A percentile compares a stretch with the other conserved stretches of the same genome.
These are phyloP conservation scores for Starmerella tilneyi DNA, from an alignment of 805 yeast species.

Conservation along the genomic window DNA sequence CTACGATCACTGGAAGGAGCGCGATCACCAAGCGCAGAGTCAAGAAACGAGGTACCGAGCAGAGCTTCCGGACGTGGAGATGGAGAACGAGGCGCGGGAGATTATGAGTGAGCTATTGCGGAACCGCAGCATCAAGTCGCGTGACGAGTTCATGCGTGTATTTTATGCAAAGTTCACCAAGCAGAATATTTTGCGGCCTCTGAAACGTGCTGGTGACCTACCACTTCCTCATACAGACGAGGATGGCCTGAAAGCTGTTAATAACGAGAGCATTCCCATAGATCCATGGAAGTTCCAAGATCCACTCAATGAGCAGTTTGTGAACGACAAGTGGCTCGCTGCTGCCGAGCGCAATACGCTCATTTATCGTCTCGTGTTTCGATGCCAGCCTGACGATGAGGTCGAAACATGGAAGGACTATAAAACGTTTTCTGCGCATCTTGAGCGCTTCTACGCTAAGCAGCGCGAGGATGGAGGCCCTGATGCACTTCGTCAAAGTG, in stretches of 20 bases:
- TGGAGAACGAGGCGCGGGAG: slow-evolving; percentile 26
- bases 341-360: slow-evolving; percentile 77
- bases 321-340: slow-evolving; percentile 68
- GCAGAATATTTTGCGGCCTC: slow-evolving; percentile 19
- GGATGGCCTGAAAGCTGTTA: slow-evolving; percentile 23
- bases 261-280: slow-evolving; percentile 39
- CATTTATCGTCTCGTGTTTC: slow-evolving; percentile 74
- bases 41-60: slow-evolving; percentile 5
- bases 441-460: slow-evolving; percentile 32
- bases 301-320: slow-evolving; percentile 73
- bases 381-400: slow-evolving; percentile 87
- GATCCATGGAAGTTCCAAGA: slow-evolving; percentile 87
- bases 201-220: slow-evolving; percentile 16
- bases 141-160: slow-evolving; percentile 28
- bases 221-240: slow-evolving; percentile 24
- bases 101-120: slow-evolving; percentile 19
- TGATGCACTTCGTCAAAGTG: slow-evolving; percentile 20
- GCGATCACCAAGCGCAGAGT: slow-evolving; percentile 31
- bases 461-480: slow-evolving; percentile 52
- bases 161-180: slow-evolving; percentile 24
- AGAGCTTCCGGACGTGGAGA: slow-evolving; percentile 24
- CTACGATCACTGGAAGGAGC: slow-evolving; percentile 47
- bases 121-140: slow-evolving; percentile 18
- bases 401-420: slow-evolving; percentile 89
- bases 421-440: slow-evolving; percentile 46